These are phyloP conservation scores for Bretschneidera sinensis DNA, from an alignment of 345 rosid genomes.

Conservation along the genomic window DNA sequence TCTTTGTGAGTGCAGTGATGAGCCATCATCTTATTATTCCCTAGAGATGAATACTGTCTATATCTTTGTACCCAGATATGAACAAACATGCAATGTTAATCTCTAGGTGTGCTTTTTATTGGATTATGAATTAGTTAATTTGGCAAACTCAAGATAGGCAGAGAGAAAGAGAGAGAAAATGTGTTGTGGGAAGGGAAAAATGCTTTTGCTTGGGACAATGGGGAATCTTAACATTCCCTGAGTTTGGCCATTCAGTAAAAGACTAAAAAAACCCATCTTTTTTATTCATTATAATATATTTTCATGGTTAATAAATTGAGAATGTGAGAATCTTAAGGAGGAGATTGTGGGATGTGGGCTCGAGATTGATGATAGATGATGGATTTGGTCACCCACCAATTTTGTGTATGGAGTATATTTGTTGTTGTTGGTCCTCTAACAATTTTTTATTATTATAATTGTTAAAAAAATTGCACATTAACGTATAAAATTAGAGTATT, in stretches of 20 bases:
- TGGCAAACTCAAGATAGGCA: no score
- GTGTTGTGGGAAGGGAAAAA: neutral
- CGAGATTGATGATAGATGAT: constrained; percentile 34
- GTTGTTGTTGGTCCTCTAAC: no score
- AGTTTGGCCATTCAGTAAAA: constrained; percentile 37
- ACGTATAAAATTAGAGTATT: no score
- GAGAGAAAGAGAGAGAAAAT: neutral
- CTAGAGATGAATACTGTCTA: no score
- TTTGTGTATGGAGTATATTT: no score
- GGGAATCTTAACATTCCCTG: constrained; percentile 42
- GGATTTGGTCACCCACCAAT: constrained; percentile 34
- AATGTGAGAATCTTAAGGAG: constrained; percentile 52
- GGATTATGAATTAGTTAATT: neutral
- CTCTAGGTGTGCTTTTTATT: neutral
- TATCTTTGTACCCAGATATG: no score
- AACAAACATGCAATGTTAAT: no score
- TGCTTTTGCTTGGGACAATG: constrained; percentile 19
- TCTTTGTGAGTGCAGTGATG: no score
- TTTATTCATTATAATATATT: no score
- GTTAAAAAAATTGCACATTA: no score
- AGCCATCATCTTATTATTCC: no score
- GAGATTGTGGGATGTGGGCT: constrained; percentile 6
- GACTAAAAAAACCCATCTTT: constrained; percentile 15
- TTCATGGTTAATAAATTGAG: constrained; percentile 25
- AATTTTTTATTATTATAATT: no score